These are phyloP conservation scores for Rhodotorula glutinis DNA, from an alignment of 1,284 basidiomycete genomes.

Conservation along the genomic window DNA sequence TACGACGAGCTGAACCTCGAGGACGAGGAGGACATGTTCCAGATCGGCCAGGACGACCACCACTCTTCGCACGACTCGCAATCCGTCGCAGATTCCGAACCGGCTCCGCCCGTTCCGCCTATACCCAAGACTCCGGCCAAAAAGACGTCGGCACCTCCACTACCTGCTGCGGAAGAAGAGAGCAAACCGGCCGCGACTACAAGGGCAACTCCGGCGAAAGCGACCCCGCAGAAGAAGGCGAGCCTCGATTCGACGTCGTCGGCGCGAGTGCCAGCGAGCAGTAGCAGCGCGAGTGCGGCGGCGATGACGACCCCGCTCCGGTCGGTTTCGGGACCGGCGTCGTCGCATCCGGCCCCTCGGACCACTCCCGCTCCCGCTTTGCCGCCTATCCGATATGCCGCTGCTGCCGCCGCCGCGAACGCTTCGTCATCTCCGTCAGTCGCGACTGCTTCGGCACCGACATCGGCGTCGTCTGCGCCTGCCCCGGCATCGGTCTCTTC, in stretches of 20 bases:
- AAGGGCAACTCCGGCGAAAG: conserved; percentile 33
- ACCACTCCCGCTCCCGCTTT: conserved; percentile 55
- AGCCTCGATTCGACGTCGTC: conserved; percentile 42
- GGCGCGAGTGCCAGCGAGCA: neutral
- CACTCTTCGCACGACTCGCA: conserved; percentile 54
- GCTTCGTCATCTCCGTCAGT: neutral
- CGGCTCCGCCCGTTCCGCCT: conserved; percentile 40
- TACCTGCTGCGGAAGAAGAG: neutral
- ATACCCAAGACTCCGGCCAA: conserved; percentile 42
- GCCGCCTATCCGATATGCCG: conserved; percentile 80
- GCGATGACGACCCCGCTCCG: conserved; percentile 32
- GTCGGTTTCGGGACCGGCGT: conserved; percentile 37
- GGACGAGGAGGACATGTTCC: conserved; percentile 86
- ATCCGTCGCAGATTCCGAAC: conserved; percentile 50
- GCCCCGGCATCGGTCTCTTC: neutral
- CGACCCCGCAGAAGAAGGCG: conserved; percentile 41
- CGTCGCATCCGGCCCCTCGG: conserved; percentile 51
- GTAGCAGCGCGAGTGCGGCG: conserved; percentile 5
- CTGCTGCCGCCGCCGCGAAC: conserved; percentile 71
- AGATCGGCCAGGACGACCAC: conserved; percentile 64
- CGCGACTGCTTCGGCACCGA: neutral
- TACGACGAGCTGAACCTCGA: conserved; percentile 98
- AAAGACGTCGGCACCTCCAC: neutral
- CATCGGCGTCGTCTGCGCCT: neutral
- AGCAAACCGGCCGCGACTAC: neutral